Evolutionary conservation across 345 rosid species (phyloP), one percentile per base, ranked within the genome.

Genomic region (Stellera chamaejasme): DNA sequence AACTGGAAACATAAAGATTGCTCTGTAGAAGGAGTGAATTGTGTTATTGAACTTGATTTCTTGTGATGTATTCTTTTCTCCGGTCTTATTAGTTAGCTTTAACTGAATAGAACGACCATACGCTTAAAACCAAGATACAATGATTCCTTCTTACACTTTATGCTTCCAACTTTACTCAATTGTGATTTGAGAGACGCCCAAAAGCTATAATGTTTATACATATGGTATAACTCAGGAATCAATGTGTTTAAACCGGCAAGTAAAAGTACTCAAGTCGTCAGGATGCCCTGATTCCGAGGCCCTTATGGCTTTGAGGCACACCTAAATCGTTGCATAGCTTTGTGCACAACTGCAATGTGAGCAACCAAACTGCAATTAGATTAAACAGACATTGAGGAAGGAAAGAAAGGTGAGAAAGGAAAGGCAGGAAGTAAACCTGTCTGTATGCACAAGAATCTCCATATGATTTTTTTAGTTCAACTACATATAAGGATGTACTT

Each of bases 401-500:
- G 27, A 15, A 26, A 10, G 15, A 0, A 15, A 16, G n/a, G 0
- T 58, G 39, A 23, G 2, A 36, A 9, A 2, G 43, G 47, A 27
- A 6, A 45, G 10, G 46, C 12, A 58, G 49, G 26, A 44, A 15
- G n/a, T 26, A 7, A 75, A 85, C 98, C 82, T 88, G 86, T 82
- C 93, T 82, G 73, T 92, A 92, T 28, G 61, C 71, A 13, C 66
- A 41, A 56, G 97, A 52, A 76, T 92, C 99, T 28, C 99, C 99
- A 44, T 57, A 69, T 10, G 89, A 78, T 83, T 92, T 92, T 67
- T 84, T 76, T 56, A 92, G 66, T 72, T 92, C 97, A 46, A 92
- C 99, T 47, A 92, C 95, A 55, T 75, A 70, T 52, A 92, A 68
- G 41, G 87, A 78, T 43, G 94, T 79, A 55, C 85, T 86, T 68